phyloP scores from a whole-genome alignment of 2,329 filamentous ascomycete species.

The Botryotinia globosa region DNA sequence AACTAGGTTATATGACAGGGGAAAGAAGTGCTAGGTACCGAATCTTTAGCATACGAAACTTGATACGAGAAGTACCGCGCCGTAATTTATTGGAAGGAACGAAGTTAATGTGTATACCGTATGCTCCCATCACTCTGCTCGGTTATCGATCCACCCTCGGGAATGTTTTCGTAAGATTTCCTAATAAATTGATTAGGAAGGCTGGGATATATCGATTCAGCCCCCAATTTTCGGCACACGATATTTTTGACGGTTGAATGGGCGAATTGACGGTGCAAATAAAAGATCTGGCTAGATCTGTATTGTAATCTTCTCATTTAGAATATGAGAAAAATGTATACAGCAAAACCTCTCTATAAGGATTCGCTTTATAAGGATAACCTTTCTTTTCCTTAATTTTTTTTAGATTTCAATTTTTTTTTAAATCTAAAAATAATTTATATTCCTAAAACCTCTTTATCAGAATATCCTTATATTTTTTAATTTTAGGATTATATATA shows the following conservation, averaged over 20 bases:
- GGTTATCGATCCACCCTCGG: background rate
- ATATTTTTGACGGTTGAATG: background rate
- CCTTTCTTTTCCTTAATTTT: too few relatives aligned
- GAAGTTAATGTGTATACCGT: background rate
- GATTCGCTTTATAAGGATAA: too few relatives aligned
- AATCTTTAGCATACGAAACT: background rate
- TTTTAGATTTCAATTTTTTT: too few relatives aligned
- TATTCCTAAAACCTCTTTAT: too few relatives aligned
- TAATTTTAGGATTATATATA: too few relatives aligned
- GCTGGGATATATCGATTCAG: background rate
- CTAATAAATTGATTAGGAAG: background rate
- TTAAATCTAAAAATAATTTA: too few relatives aligned
- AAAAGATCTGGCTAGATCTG: background rate
- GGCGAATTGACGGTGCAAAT: background rate
- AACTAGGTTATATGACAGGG: background rate
- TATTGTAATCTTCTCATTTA: background rate
- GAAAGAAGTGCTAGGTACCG: background rate
- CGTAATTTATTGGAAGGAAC: background rate
- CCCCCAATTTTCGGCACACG: background rate
- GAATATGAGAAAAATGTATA: background rate
- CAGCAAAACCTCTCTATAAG: too few relatives aligned
- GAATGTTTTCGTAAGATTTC: background rate
- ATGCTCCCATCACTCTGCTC: background rate
- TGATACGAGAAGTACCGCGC: slow-evolving; percentile 7
- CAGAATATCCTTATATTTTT: too few relatives aligned